Conservation (phyloP, 2,329 filamentous ascomycete genomes). For the Pseudonectria foliicola region DNA sequence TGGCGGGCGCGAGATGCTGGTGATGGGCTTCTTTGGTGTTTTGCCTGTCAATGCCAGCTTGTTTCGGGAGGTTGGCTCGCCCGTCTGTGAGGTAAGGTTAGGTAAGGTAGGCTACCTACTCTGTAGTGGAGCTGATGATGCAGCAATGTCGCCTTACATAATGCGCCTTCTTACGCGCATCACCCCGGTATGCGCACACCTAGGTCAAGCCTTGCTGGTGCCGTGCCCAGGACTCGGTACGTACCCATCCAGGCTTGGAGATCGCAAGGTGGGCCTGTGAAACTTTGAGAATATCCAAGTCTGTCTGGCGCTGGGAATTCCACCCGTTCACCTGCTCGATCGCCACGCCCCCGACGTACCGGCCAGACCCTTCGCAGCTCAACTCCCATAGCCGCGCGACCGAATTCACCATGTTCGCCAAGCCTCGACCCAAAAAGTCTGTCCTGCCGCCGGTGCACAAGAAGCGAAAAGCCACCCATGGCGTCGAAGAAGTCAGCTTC, state of each 20-base stretch:
- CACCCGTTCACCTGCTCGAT: too few species aligned
- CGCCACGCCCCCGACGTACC: too few species aligned
- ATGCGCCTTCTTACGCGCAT: conserved; percentile 13
- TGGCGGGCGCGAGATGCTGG: conserved; percentile 28
- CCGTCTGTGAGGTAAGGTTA: neutral
- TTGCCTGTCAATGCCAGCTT: conserved; percentile 21
- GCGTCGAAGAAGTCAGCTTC: conserved; percentile 77
- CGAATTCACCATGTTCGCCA: conserved; percentile 40
- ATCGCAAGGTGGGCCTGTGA: neutral
- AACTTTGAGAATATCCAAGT: neutral
- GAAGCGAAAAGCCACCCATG: conserved; percentile 53
- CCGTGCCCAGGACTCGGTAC: neutral
- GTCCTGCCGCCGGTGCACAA: conserved; percentile 54
- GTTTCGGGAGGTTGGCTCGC: conserved; percentile 2
- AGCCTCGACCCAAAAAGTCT: conserved; percentile 52
- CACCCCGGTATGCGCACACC: conserved; percentile 19
- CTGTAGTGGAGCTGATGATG: conserved; percentile 21
- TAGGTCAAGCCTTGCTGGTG: conserved; percentile 17
- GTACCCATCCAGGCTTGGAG: neutral
- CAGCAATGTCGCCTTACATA: conserved; percentile 21
- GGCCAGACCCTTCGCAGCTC: neutral
- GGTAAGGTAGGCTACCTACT: too few species aligned
- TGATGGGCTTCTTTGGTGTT: conserved; percentile 15
- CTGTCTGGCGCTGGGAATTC: neutral
- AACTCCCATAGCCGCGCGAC: conserved; percentile 1